Base-by-base conservation (phyloP, 495 filamentous ascomycete species). In the Tuber melanosporum region DNA sequence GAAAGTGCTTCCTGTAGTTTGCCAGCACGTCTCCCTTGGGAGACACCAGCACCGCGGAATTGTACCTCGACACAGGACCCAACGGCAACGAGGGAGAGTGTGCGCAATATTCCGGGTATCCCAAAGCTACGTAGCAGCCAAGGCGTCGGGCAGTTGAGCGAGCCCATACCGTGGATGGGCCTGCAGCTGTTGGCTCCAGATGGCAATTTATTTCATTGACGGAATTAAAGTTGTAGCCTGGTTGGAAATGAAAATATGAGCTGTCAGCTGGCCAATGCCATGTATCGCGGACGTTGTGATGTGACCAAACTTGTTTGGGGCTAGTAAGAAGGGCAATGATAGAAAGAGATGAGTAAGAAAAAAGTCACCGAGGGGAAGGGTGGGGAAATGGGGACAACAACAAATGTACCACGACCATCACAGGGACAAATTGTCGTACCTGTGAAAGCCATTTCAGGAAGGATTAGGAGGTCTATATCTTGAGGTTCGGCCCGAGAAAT, bases 171-270 rank as follows among this genome's bases (percentile, higher is more conserved):
- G 92, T 90, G 66, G 90, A 92, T 49, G 90, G 89, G 2, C 95
- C 95, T 1, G 89, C 83, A 5, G 90, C 88, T 22, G 89, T 91
- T 32, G 90, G 90, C 83, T 99, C 95, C n/a, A 97, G 89, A 83
- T 89, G 92, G 3, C 93, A 93, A 77, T 83, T 86, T 72, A 99
- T 97, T 45, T 93, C 88, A 73, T 91, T 85, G 74, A 92, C 82
- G 32, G 93, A 94, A 42, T 89, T 89, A 86, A 96, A 97, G 83
- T 97, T 97, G 87, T 98, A 99, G 36, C 95, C 94, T 94, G 70
- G 70, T 75, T 47, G 73, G 62, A 42, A 45, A 69, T 19, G 57
- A 47, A 69, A 72, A 77, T 47, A 49, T 69, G 36, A 74, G 44
- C 41, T 75, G 71, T 77, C 72, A 81, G 79, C 72, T 81, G 71